These are phyloP conservation scores for Metschnikowia henanensis DNA, from an alignment of 805 yeast genomes.

Conservation along the genomic window DNA sequence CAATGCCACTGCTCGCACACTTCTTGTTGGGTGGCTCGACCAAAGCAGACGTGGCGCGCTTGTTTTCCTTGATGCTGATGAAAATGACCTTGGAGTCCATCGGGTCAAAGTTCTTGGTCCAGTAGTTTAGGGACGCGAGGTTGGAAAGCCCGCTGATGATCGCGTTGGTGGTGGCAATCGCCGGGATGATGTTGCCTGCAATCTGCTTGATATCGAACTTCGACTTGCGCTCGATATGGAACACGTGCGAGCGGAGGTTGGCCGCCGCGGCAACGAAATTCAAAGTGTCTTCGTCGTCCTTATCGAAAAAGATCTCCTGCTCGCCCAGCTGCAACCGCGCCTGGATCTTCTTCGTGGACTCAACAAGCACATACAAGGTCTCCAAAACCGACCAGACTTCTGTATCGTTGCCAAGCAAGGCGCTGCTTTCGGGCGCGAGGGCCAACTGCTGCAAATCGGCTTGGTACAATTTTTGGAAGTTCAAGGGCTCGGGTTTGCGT, in stretches of 20 bases:
- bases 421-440: conserved; percentile 20
- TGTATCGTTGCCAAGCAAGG: conserved; percentile 34
- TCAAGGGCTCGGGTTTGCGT: conserved; percentile 64
- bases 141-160: conserved; percentile 89
- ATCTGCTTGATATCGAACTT: conserved; percentile 90
- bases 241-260: conserved; percentile 70
- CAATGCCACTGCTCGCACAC: conserved; percentile 67
- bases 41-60: conserved; percentile 63
- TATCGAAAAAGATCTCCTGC: conserved; percentile 67
- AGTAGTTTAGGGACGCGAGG: conserved; percentile 63
- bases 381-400: conserved; percentile 62
- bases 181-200: conserved; percentile 98
- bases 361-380: conserved; percentile 57
- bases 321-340: conserved; percentile 42
- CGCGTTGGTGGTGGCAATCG: conserved; percentile 97
- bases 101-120: conserved; percentile 29
- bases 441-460: conserved; percentile 16
- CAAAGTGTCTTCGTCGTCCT: conserved; percentile 91
- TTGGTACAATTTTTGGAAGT: conserved; percentile 23
- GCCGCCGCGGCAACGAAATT: conserved; percentile 87
- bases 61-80: conserved; percentile 49
- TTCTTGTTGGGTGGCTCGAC: conserved; percentile 61
- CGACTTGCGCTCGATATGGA: conserved; percentile 67
- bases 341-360: conserved; percentile 51
- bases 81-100: conserved; percentile 32